Conservation (phyloP, 495 filamentous ascomycete species). For the Aspergillus diversus region DNA sequence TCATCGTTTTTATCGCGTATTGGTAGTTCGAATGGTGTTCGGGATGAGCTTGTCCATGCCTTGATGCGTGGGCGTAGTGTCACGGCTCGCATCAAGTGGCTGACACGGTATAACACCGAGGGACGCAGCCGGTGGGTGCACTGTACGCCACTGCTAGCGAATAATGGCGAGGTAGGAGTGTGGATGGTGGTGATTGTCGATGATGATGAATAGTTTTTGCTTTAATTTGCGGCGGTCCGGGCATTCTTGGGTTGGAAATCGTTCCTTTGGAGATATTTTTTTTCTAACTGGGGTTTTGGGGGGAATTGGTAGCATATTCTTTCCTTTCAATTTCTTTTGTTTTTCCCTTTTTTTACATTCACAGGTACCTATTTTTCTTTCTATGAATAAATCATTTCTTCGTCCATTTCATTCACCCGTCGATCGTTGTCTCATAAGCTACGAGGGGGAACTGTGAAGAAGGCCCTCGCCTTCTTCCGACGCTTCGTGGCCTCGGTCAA, state of each 20-base stretch:
- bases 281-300: neutral
- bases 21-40: slow-evolving; percentile 53
- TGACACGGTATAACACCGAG: slow-evolving; percentile 44
- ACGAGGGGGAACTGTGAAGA: slow-evolving; percentile 16
- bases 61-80: slow-evolving; percentile 63
- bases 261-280: neutral
- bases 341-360: neutral
- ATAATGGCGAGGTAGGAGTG: slow-evolving; percentile 60
- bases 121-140: slow-evolving; percentile 61
- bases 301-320: neutral
- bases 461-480: slow-evolving; percentile 40
- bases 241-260: neutral
- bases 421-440: no score
- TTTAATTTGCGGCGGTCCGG: no score
- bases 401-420: slow-evolving; percentile 1
- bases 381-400: no score
- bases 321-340: neutral
- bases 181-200: slow-evolving; percentile 67
- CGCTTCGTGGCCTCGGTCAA: slow-evolving; percentile 41
- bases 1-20: slow-evolving; percentile 62
- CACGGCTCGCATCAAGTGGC: slow-evolving; percentile 66
- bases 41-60: slow-evolving; percentile 59
- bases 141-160: slow-evolving; percentile 62
- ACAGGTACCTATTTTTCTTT: neutral
- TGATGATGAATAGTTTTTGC: slow-evolving; percentile 37